These are phyloP conservation scores for Nidularia sp. DNA, from an alignment of 768 basidiomycete genomes.

Conservation along the genomic window DNA sequence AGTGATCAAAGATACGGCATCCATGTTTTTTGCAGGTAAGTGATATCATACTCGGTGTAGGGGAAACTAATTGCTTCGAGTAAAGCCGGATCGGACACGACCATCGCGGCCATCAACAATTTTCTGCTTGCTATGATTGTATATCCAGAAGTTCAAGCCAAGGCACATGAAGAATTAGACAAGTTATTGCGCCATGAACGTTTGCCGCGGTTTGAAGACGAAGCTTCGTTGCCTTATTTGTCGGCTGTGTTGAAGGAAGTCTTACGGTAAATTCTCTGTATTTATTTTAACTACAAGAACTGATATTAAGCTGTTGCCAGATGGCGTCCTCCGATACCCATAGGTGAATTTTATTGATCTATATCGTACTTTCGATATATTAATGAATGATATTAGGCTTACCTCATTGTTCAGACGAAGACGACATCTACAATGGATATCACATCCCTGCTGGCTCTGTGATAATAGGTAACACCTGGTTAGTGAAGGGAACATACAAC, in stretches of 20 bases:
- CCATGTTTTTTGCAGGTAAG: slow-evolving; percentile 27
- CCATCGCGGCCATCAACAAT: slow-evolving; percentile 15
- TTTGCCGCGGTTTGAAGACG: slow-evolving; percentile 33
- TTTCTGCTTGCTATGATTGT: slow-evolving; percentile 36
- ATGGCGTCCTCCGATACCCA: slow-evolving; percentile 24
- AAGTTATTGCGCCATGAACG: slow-evolving; percentile 24
- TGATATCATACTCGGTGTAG: too few species aligned
- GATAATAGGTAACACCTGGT: slow-evolving; percentile 31
- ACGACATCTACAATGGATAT: slow-evolving; percentile 43
- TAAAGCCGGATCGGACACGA: slow-evolving; percentile 21
- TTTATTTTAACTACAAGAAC: neutral
- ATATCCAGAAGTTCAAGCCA: slow-evolving; percentile 31
- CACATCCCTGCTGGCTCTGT: slow-evolving; percentile 37
- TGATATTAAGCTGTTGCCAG: slow-evolving; percentile 2
- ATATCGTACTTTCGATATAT: too few species aligned
- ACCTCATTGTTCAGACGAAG: slow-evolving; percentile 26
- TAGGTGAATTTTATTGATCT: slow-evolving; percentile 12
- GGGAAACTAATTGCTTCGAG: neutral
- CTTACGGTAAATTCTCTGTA: slow-evolving; percentile 10
- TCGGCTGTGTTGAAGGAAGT: slow-evolving; percentile 30
- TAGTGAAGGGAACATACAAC: neutral
- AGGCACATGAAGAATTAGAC: slow-evolving; percentile 36
- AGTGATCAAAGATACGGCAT: slow-evolving; percentile 33
- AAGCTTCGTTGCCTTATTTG: slow-evolving; percentile 31
- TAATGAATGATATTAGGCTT: slow-evolving; percentile 13